Percentiles rank a stretch among this genome's conserved stretches.
phyloP scores from a whole-genome alignment of 805 yeast genomes.

The Suhomyces emberorum region DNA sequence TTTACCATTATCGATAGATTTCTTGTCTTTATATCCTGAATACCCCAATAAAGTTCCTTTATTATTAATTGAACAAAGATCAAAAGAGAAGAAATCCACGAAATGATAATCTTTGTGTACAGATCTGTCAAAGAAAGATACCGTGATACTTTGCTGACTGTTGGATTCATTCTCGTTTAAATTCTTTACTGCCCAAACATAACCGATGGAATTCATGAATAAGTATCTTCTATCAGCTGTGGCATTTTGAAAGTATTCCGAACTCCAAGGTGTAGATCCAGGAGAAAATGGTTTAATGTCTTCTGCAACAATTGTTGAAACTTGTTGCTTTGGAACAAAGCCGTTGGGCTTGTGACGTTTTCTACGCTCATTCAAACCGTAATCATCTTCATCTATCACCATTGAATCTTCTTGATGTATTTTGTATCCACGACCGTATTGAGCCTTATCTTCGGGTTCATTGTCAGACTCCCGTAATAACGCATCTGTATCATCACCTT shows the following conservation, averaged over 20 bases:
- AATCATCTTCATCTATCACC: slow-evolving; percentile 35
- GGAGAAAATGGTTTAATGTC: slow-evolving; percentile 68
- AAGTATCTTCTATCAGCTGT: slow-evolving; percentile 64
- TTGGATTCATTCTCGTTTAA: slow-evolving; percentile 14
- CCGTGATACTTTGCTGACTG: slow-evolving; percentile 66
- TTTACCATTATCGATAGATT: slow-evolving; percentile 32
- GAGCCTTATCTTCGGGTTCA: slow-evolving; percentile 7
- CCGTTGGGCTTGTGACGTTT: slow-evolving; percentile 24
- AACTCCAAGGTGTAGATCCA: slow-evolving; percentile 81
- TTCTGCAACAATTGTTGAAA: slow-evolving; percentile 24
- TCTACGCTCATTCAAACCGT: slow-evolving; percentile 10
- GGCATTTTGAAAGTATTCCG: slow-evolving; percentile 14
- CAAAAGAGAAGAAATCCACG: slow-evolving; percentile 68
- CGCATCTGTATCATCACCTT: slow-evolving; percentile 20
- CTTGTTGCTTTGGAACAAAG: slow-evolving; percentile 2
- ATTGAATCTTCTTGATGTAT: slow-evolving; percentile 31
- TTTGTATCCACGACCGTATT: slow-evolving; percentile 7
- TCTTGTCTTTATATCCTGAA: slow-evolving; percentile 25
- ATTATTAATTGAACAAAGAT: slow-evolving; percentile 68
- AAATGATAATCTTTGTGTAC: slow-evolving; percentile 79
- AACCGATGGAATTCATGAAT: slow-evolving; percentile 77
- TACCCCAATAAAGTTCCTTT: slow-evolving; percentile 61
- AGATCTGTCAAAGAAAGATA: slow-evolving; percentile 80
- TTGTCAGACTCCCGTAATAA: slow-evolving; percentile 12
- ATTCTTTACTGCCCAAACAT: slow-evolving; percentile 67